A percentile compares a stretch with the other conserved stretches of the same genome.
phyloP scores from a whole-genome alignment of 2,329 filamentous ascomycete genomes.

The Phaeoacremonium minimum region DNA sequence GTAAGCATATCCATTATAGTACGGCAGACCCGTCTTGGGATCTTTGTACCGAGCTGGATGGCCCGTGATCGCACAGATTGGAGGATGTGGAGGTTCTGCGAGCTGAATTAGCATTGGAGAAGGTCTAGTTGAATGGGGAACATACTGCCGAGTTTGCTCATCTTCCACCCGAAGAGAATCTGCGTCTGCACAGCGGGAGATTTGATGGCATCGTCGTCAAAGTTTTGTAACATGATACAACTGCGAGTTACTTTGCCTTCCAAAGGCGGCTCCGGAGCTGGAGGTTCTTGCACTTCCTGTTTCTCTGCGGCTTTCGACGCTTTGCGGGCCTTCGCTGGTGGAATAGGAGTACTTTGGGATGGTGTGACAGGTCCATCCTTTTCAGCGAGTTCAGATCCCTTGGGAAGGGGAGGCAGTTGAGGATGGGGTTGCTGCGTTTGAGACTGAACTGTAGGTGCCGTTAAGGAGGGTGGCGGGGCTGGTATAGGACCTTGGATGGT shows the following conservation, averaged over 20 bases:
- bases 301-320: constrained; percentile 9
- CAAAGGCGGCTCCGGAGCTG: constrained; percentile 19
- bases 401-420: too few species aligned
- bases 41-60: constrained; percentile 79
- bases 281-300: constrained; percentile 14
- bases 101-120: constrained; percentile 11
- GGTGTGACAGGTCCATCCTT: neutral
- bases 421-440: too few species aligned
- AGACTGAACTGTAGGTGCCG: too few species aligned
- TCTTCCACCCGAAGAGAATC: constrained; percentile 55
- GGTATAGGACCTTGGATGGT: neutral
- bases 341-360: neutral
- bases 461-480: neutral
- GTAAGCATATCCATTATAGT: constrained; percentile 75
- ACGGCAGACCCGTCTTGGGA: constrained; percentile 77
- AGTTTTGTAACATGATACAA: constrained; percentile 57
- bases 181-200: constrained; percentile 54
- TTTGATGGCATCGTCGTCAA: constrained; percentile 50
- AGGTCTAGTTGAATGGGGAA: constrained; percentile 3
- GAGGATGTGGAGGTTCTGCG: constrained; percentile 43
- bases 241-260: constrained; percentile 52
- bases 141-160: constrained; percentile 53
- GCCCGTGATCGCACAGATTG: constrained; percentile 78
- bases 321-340: constrained; percentile 1
- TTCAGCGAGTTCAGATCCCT: too few species aligned